Conservation (phyloP, 2,329 filamentous ascomycete genomes). For the Aspergillus japonicus region DNA sequence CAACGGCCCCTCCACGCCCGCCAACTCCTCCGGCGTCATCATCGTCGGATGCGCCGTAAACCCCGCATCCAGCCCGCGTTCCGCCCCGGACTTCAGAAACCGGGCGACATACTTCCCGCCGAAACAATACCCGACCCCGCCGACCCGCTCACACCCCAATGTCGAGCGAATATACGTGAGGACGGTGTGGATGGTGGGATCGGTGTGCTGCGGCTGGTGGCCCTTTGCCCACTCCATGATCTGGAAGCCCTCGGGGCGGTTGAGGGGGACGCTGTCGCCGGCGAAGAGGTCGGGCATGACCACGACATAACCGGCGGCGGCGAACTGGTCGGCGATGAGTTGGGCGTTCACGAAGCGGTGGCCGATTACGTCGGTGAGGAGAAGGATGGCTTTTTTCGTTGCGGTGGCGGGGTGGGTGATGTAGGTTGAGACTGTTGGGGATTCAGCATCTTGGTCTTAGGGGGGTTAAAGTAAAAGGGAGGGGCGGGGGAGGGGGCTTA, state of each 20-base stretch:
- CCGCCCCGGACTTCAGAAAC: slow-evolving; percentile 13
- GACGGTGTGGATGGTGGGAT: slow-evolving; percentile 49
- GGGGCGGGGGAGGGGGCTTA: background rate
- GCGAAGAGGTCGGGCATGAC: slow-evolving; percentile 69
- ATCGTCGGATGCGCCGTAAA: slow-evolving; percentile 24
- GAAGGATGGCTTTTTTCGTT: background rate
- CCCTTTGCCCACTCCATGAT: slow-evolving; percentile 48
- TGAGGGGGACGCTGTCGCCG: slow-evolving; percentile 58
- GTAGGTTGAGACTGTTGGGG: background rate
- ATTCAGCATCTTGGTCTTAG: background rate
- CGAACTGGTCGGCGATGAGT: slow-evolving; percentile 68
- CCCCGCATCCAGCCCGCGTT: slow-evolving; percentile 14
- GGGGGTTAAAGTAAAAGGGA: too few species aligned
- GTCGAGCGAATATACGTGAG: slow-evolving; percentile 37
- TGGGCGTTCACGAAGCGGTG: slow-evolving; percentile 51
- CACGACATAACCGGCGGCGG: slow-evolving; percentile 65
- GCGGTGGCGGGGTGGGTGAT: background rate
- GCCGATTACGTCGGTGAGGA: slow-evolving; percentile 6
- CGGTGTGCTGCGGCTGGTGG: slow-evolving; percentile 46
- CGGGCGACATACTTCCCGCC: slow-evolving; percentile 52
- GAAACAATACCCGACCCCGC: slow-evolving; percentile 52
- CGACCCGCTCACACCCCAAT: slow-evolving; percentile 33
- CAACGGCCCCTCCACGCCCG: slow-evolving; percentile 18
- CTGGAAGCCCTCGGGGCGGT: slow-evolving; percentile 51
- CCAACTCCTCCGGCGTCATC: slow-evolving; percentile 18